Conservation (phyloP, 257 asterid genomes). For the Solanum tarapatanum region DNA sequence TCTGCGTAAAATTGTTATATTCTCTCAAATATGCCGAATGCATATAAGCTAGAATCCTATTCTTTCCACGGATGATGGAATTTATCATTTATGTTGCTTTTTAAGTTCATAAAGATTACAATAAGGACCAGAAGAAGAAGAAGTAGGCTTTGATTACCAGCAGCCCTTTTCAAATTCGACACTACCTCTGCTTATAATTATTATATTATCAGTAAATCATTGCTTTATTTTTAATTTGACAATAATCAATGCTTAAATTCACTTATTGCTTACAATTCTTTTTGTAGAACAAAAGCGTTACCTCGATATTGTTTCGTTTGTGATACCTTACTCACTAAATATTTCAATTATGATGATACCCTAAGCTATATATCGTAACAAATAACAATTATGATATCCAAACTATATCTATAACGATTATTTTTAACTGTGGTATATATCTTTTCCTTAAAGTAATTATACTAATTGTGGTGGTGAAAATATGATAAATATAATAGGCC, state of each 20-base stretch:
- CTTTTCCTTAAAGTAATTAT: background rate
- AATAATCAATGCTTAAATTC: background rate
- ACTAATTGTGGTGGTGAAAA: background rate
- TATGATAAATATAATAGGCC: background rate
- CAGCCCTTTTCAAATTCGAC: background rate
- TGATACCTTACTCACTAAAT: background rate
- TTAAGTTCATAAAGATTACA: background rate
- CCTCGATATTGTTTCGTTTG: background rate
- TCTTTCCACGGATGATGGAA: background rate
- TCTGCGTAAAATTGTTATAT: no score
- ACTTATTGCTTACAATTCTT: background rate
- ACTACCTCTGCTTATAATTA: background rate
- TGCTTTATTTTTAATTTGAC: background rate
- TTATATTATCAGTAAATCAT: background rate
- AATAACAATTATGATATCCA: background rate
- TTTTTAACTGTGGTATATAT: background rate
- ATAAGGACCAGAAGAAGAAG: background rate
- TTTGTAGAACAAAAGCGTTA: no score
- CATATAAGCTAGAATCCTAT: background rate
- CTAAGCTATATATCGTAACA: background rate
- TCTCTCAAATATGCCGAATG: background rate
- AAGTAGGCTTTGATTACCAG: background rate
- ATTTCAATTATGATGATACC: background rate
- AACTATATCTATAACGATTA: no score
- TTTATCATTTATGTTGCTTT: background rate